Conservation (phyloP, 495 filamentous ascomycete genomes). For the Chaetomium cochliodes region DNA sequence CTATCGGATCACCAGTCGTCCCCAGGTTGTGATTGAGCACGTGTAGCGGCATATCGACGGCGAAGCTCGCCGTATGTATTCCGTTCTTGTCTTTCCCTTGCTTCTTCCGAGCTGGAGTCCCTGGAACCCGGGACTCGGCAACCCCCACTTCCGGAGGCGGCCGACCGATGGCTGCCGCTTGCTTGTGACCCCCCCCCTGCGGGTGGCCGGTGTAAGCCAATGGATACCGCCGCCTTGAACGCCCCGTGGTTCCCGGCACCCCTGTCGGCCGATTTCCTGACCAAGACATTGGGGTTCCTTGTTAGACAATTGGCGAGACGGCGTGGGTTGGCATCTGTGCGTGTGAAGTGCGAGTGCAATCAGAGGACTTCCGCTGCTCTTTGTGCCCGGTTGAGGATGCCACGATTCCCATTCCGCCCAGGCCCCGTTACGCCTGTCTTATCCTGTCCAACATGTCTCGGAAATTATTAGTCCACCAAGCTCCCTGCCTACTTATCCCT, state of each 20-base stretch:
- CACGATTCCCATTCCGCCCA: slow-evolving; percentile 8
- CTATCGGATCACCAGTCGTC: slow-evolving; percentile 9
- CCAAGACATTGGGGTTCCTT: slow-evolving; percentile 4
- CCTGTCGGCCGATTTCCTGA: slow-evolving; percentile 15
- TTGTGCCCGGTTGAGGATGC: slow-evolving; percentile 1
- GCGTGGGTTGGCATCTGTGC: not conserved
- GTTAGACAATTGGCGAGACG: slow-evolving; percentile 17
- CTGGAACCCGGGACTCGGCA: slow-evolving; percentile 1
- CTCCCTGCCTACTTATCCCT: slow-evolving; percentile 20
- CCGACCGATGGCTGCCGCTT: slow-evolving; percentile 13
- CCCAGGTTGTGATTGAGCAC: not conserved
- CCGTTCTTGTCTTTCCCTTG: not conserved
- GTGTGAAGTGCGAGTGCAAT: slow-evolving; percentile 12
- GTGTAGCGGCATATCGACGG: not conserved
- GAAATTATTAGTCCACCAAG: slow-evolving; percentile 17
- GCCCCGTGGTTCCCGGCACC: slow-evolving; percentile 11
- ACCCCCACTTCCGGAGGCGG: slow-evolving; percentile 16
- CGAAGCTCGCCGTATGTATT: not conserved
- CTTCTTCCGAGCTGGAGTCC: slow-evolving; percentile 4
- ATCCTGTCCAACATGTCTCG: slow-evolving; percentile 16
- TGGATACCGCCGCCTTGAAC: slow-evolving; percentile 17
- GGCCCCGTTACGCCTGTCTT: slow-evolving; percentile 3
- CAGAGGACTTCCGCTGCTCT: not conserved
- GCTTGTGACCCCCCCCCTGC: not conserved
- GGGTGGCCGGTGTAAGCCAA: slow-evolving; percentile 18